A percentile compares a stretch with the other conserved stretches of the same genome.
These are phyloP conservation scores for Ceratobasidium papillatum DNA, from an alignment of 1,284 basidiomycete species.

Conservation along the genomic window DNA sequence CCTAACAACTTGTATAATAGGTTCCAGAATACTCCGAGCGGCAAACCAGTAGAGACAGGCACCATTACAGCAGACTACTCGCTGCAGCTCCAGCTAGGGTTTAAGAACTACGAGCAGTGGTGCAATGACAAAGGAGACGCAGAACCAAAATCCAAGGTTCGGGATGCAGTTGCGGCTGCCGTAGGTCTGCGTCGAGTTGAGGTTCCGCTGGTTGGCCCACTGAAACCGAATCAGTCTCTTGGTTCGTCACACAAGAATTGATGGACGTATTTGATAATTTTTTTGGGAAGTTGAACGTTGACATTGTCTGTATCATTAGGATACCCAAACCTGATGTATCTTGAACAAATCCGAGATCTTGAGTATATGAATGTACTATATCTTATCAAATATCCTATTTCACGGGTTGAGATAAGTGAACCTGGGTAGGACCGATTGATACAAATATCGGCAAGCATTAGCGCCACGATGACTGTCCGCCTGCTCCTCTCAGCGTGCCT, in stretches of 20 bases:
- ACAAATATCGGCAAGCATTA: no score
- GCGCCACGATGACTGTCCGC: background rate
- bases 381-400: no score
- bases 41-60: constrained; percentile 18
- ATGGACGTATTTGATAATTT: no score
- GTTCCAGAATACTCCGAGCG: constrained; percentile 39
- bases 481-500: background rate
- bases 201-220: background rate
- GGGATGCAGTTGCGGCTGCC: background rate
- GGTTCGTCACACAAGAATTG: no score
- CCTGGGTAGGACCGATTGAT: no score
- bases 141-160: background rate
- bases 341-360: no score
- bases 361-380: no score
- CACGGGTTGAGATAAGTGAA: no score
- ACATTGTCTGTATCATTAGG: no score
- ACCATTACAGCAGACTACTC: constrained; percentile 35
- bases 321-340: no score
- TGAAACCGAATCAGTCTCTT: background rate
- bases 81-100: constrained; percentile 35
- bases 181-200: constrained; percentile 5
- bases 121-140: background rate
- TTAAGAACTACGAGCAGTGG: constrained; percentile 27
- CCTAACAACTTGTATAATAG: background rate
- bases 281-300: no score